Conservation (phyloP, 371 early-diverging fungal species). For the Mortierella sp. region DNA sequence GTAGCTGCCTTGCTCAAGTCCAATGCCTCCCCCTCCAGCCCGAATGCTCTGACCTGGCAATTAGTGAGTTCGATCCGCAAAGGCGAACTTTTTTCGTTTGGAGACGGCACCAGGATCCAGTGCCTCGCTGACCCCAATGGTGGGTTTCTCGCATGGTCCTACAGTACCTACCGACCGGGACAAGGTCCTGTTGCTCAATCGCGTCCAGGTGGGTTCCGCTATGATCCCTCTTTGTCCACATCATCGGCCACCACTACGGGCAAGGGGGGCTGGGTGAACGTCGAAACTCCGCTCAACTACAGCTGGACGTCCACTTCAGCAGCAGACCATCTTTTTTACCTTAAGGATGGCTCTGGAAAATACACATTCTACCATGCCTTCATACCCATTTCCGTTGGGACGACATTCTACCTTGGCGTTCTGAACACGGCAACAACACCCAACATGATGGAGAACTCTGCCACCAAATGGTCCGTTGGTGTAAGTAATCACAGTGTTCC, state of each 20-base stretch:
- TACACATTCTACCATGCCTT: too few species aligned
- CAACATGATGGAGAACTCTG: conserved; percentile 11
- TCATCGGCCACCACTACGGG: conserved; percentile 9
- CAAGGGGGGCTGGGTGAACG: conserved; percentile 20
- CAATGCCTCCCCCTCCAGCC: conserved; percentile 13
- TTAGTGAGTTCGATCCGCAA: conserved; percentile 9
- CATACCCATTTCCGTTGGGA: neutral
- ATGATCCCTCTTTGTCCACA: conserved; percentile 7
- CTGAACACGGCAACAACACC: conserved; percentile 7
- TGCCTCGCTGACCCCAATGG: conserved; percentile 16
- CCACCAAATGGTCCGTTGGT: neutral
- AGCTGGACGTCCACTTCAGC: conserved; percentile 1
- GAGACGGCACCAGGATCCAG: neutral
- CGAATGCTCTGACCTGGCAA: conserved; percentile 11
- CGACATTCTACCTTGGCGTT: conserved; percentile 1
- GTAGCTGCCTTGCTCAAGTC: conserved; percentile 7
- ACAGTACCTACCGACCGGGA: neutral
- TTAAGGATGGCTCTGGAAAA: neutral
- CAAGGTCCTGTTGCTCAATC: neutral
- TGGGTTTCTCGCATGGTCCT: conserved; percentile 12
- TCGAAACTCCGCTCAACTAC: conserved; percentile 5
- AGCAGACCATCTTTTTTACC: conserved; percentile 4
- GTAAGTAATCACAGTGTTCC: too few species aligned
- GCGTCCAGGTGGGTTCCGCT: conserved; percentile 25
- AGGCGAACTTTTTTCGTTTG: conserved; percentile 1